Evolutionary conservation across 2,329 filamentous ascomycete genomes (phyloP).

Genomic region (Calonectria pseudoturangicola): DNA sequence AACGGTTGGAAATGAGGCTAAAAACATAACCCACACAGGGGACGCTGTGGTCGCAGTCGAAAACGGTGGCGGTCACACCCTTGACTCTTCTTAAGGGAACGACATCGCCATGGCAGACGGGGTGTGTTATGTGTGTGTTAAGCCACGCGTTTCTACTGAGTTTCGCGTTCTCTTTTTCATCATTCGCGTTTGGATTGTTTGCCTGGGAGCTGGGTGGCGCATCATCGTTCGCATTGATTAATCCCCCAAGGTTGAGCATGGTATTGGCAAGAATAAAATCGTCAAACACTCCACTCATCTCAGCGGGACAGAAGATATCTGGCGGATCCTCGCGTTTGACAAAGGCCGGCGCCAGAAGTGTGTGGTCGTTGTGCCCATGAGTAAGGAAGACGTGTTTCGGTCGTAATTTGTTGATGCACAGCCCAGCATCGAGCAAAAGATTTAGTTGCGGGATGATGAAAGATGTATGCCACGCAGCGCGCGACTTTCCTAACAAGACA

Average conservation of each 20-base stretch:
- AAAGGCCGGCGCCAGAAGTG: conserved; percentile 65
- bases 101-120: conserved; percentile 56
- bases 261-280: conserved; percentile 64
- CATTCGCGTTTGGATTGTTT: neutral
- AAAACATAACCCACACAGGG: conserved; percentile 70
- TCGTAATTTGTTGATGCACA: conserved; percentile 66
- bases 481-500: conserved; percentile 67
- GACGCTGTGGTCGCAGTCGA: conserved; percentile 68
- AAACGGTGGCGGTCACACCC: conserved; percentile 63
- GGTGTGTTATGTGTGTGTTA: conserved; percentile 58
- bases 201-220: neutral
- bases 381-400: conserved; percentile 71
- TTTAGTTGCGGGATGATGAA: conserved; percentile 71
- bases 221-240: conserved; percentile 55
- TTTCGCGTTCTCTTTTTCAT: neutral
- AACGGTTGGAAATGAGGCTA: conserved; percentile 60
- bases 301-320: conserved; percentile 66
- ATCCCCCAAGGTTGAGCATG: conserved; percentile 65
- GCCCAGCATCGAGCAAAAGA: conserved; percentile 69
- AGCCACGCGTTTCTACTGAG: conserved; percentile 52
- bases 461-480: conserved; percentile 71
- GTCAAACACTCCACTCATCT: conserved; percentile 63
- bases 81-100: conserved; percentile 61
- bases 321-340: conserved; percentile 66
- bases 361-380: conserved; percentile 70